Evolutionary conservation across 2,329 filamentous ascomycete genomes (phyloP).

Genomic region (Calonectria pseudoreteaudii): DNA sequence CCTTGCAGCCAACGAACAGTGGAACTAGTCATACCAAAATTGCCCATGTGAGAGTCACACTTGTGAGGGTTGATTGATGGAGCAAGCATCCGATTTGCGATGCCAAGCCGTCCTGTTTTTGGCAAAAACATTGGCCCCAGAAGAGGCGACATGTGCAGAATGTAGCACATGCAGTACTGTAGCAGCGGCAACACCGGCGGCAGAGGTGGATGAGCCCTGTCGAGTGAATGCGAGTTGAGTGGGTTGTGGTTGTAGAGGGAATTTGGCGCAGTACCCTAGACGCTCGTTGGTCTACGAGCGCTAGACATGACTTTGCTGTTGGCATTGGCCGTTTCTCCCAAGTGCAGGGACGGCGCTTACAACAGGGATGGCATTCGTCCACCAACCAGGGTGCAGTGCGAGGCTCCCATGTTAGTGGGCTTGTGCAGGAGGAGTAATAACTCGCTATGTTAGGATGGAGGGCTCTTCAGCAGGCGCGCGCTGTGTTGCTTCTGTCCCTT

Average conservation of each 20-base stretch:
- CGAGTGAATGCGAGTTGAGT: constrained; percentile 13
- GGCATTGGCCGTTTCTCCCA: constrained; percentile 7
- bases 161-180: not conserved
- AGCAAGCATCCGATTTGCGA: not conserved
- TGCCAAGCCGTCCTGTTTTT: not conserved
- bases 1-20: not conserved
- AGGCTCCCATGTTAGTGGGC: constrained; percentile 7
- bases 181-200: constrained; percentile 17
- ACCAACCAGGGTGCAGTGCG: constrained; percentile 5
- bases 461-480: constrained; percentile 19
- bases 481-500: constrained; percentile 5
- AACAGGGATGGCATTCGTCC: constrained; percentile 23
- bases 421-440: constrained; percentile 15
- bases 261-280: constrained; percentile 27
- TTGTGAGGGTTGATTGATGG: not conserved
- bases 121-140: not conserved
- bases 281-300: constrained; percentile 27
- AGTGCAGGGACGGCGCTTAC: constrained; percentile 29
- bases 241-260: constrained; percentile 7
- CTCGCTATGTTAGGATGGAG: constrained; percentile 5
- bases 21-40: not conserved
- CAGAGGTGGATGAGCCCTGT: constrained; percentile 11
- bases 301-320: constrained; percentile 18
- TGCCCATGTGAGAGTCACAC: not conserved
- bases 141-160: not conserved